Base-by-base conservation (phyloP, 805 yeast species). In the Candida ipomoeae region DNA sequence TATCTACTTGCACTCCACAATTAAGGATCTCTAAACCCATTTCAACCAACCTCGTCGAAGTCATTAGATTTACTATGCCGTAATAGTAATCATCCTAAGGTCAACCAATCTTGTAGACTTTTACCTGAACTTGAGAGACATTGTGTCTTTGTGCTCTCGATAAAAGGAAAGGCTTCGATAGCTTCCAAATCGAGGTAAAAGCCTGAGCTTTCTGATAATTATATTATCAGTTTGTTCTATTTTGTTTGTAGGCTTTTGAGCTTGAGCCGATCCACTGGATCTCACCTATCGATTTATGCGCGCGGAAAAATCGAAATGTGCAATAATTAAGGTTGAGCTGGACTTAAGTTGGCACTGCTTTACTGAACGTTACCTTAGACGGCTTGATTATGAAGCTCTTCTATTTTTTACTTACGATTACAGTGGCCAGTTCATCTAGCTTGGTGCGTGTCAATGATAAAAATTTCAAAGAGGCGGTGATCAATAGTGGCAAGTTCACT, bases 381-480 rank as follows among this genome's bases (percentile, higher is more conserved):
- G 18, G 29, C 38, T n/a, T 10, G 6, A 41, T 5, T 17, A 53
- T 56, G 60, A 50, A 37, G 23, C 21, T 50, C 11, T 29, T 47
- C 11, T 17, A 23, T 14, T 3, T 45, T 15, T 29, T 49, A 3
- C 32, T 50, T 20, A 23, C 21, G 32, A 17, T 39, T 32, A 40
- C 42, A 5, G 37, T 52, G 21, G 54, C 46, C 6, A 26, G 48
- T 3, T 49, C 64, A 2, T 55, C 66, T 15, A 54, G 60, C 23
- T 71, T 81, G 17, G 63, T 77, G 26, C 73, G 71, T 45, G 77
- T 75, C 34, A 73, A 72, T 51, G 82, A 78, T 53, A 63, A 68
- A 34, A 79, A 71, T 54, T 84, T 84, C 61, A 79, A 81, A 47
- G 78, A 75, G 15, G 65, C 80, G 39, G 85, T 82, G 15, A 67